These are phyloP conservation scores for Cucurbita maxima DNA, from an alignment of 306 rosid species.

Conservation along the genomic window DNA sequence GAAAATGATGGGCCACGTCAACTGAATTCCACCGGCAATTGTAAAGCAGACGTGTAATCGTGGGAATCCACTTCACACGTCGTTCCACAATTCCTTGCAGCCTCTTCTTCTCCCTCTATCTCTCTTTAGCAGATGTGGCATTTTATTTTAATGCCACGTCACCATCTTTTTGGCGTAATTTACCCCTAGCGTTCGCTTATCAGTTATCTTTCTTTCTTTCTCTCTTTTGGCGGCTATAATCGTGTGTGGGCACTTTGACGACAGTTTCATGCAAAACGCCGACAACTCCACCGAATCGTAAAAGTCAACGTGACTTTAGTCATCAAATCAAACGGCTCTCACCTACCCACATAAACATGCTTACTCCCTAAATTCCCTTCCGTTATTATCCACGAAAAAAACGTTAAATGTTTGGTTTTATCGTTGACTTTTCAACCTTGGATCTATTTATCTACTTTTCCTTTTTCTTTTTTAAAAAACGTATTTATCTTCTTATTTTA, in stretches of 20 bases:
- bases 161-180: not conserved
- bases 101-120: not conserved
- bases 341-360: not conserved
- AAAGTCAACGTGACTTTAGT: slow-evolving; percentile 2
- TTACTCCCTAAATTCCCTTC: not conserved
- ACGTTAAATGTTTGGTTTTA: not conserved
- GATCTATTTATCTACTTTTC: no score
- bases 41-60: slow-evolving; percentile 4
- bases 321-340: slow-evolving; percentile 1
- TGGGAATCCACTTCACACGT: slow-evolving; percentile 9
- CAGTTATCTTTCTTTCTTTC: not conserved
- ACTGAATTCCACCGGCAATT: not conserved
- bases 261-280: not conserved
- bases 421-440: not conserved
- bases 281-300: not conserved
- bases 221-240: not conserved
- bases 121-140: slow-evolving; percentile 17
- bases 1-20: slow-evolving; percentile 8
- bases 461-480: no score
- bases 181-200: not conserved
- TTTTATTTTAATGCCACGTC: slow-evolving; percentile 17
- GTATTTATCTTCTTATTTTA: not conserved
- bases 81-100: not conserved
- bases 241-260: not conserved
- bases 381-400: not conserved